Evolutionary conservation across 139 green algal genomes (phyloP).

Genomic region (Trebouxia sp.): DNA sequence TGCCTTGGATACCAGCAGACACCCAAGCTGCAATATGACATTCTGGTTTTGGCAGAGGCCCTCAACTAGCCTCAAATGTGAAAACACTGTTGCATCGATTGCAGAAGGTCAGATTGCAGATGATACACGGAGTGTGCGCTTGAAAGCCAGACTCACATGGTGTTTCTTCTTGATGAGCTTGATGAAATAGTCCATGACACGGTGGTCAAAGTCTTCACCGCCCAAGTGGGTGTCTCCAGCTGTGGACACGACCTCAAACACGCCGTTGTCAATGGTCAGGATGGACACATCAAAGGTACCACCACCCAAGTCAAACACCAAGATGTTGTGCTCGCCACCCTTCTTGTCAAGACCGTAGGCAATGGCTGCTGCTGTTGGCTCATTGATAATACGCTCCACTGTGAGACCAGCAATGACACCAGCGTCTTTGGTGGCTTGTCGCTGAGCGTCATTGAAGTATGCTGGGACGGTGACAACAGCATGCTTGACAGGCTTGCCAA

Average conservation of each 20-base stretch:
- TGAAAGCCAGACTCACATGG: constrained; percentile 54
- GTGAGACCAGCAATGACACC: constrained; percentile 85
- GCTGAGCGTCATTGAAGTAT: constrained; percentile 99
- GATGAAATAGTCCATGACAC: constrained; percentile 99
- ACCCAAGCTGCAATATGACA: too few relatives aligned
- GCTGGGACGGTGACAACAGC: constrained; percentile 93
- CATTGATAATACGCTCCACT: constrained; percentile 97
- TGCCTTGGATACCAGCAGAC: too few relatives aligned
- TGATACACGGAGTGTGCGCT: too few relatives aligned
- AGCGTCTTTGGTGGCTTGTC: constrained; percentile 96
- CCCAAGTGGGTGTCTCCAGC: constrained; percentile 95
- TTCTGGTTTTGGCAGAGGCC: too few relatives aligned
- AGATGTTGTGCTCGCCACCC: constrained; percentile 90
- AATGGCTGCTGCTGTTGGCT: constrained; percentile 95
- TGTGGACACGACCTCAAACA: constrained; percentile 85
- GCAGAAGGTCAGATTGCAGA: too few relatives aligned
- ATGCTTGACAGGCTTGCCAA: constrained; percentile 80
- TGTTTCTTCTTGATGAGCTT: constrained; percentile 99
- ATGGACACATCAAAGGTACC: constrained; percentile 99
- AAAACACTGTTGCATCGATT: too few relatives aligned
- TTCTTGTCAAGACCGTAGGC: constrained; percentile 97
- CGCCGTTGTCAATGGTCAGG: constrained; percentile 96
- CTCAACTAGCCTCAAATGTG: too few relatives aligned
- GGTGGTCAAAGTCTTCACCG: constrained; percentile 99
- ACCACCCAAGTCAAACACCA: constrained; percentile 98